phyloP scores from a whole-genome alignment of 75 land plant genomes.

The Adiantum capillusveneris region DNA sequence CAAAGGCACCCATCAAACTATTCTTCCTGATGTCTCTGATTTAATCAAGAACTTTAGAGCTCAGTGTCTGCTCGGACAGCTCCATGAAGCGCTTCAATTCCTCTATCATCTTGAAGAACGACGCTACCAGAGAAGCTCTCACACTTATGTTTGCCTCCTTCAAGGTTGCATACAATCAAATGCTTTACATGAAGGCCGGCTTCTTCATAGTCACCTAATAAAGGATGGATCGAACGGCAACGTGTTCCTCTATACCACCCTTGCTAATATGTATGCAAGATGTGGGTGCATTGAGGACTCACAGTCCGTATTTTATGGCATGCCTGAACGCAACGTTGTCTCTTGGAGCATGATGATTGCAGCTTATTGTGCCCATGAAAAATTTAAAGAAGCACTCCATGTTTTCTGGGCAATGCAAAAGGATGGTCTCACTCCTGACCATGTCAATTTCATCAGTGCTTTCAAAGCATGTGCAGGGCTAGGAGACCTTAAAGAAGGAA shows the following conservation, averaged over 20 bases:
- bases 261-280: slow-evolving; percentile 10
- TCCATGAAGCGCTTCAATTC: not conserved
- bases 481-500: not conserved
- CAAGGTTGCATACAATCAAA: slow-evolving; percentile 3
- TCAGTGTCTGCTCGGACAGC: not conserved
- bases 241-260: not conserved
- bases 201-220: not conserved
- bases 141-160: slow-evolving; percentile 2
- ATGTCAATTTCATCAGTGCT: not conserved
- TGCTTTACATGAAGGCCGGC: not conserved
- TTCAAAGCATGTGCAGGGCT: slow-evolving; percentile 3
- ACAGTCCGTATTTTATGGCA: slow-evolving; percentile 5
- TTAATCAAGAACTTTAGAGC: not conserved
- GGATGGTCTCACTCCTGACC: not conserved
- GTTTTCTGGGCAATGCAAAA: not conserved
- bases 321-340: slow-evolving; percentile 2
- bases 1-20: too few relatives aligned
- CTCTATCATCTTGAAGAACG: not conserved
- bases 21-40: not conserved
- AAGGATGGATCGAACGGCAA: slow-evolving; percentile 8
- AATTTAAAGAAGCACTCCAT: not conserved
- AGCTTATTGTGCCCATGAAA: slow-evolving; percentile 2
- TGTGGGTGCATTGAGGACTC: slow-evolving; percentile 11
- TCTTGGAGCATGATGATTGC: slow-evolving; percentile 13
- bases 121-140: slow-evolving; percentile 1